phyloP scores from a whole-genome alignment of 352 stramenopile species.

The Globisporangium acanthophoron region DNA sequence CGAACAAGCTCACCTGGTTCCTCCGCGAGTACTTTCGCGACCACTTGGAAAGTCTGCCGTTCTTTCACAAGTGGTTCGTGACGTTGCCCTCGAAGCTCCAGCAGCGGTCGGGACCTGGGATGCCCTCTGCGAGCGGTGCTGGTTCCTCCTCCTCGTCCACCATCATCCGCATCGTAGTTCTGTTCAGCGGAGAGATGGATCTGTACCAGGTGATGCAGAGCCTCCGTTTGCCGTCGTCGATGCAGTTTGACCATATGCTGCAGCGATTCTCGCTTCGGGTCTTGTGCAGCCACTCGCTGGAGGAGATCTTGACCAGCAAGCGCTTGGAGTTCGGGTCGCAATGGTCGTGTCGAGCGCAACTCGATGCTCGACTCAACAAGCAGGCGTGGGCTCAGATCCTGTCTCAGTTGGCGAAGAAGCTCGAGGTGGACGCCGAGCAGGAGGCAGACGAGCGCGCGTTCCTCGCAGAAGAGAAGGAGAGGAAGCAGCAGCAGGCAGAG shows the following conservation, averaged over 20 bases:
- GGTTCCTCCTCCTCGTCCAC: slow-evolving; percentile 8
- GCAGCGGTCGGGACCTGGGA: slow-evolving; percentile 24
- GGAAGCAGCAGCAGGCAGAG: slow-evolving; percentile 10
- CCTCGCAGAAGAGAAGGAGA: slow-evolving; percentile 21
- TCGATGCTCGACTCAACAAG: slow-evolving; percentile 51
- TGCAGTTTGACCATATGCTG: slow-evolving; percentile 17
- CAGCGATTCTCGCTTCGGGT: slow-evolving; percentile 7
- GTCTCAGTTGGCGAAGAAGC: slow-evolving; percentile 33
- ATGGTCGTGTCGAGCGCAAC: slow-evolving; percentile 41
- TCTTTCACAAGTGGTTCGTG: slow-evolving; percentile 63
- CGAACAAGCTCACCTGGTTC: slow-evolving; percentile 45
- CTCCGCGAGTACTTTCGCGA: slow-evolving; percentile 49
- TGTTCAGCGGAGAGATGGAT: slow-evolving; percentile 45
- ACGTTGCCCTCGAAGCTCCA: slow-evolving; percentile 49
- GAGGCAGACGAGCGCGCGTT: slow-evolving; percentile 30
- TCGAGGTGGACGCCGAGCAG: slow-evolving; percentile 26
- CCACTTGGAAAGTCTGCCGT: slow-evolving; percentile 50
- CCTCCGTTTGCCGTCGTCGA: slow-evolving; percentile 16
- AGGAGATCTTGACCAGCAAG: slow-evolving; percentile 61
- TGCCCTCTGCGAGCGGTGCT: slow-evolving; percentile 7
- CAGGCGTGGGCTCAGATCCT: slow-evolving; percentile 51
- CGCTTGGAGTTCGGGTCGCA: slow-evolving; percentile 40
- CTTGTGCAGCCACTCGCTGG: slow-evolving; percentile 19
- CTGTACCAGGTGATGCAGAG: slow-evolving; percentile 23
- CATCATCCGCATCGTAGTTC: slow-evolving; percentile 58